Evolutionary conservation across 768 basidiomycete species (phyloP).

Genomic region (Nidularia pulvinata): DNA sequence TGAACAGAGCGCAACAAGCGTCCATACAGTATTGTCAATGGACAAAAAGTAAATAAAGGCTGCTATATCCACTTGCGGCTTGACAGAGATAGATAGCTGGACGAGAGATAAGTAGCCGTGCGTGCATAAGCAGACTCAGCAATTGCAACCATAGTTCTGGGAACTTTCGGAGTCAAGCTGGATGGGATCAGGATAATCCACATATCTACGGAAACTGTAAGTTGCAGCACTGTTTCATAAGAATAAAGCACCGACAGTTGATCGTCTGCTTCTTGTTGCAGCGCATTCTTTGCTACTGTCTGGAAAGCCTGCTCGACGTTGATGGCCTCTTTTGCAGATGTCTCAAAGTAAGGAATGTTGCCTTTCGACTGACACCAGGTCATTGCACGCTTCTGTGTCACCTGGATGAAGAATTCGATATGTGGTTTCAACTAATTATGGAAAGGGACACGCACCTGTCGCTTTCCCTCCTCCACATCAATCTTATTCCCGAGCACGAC

Average conservation of each 20-base stretch:
- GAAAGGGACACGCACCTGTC: slow-evolving; percentile 65
- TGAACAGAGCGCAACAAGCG: not conserved
- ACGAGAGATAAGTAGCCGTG: too few relatives aligned
- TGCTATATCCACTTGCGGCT: too few relatives aligned
- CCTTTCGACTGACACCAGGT: slow-evolving; percentile 99
- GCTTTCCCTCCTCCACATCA: slow-evolving; percentile 98
- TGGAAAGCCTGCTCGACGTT: slow-evolving; percentile 99
- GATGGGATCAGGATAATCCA: slow-evolving; percentile 99
- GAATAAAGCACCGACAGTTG: slow-evolving; percentile 67
- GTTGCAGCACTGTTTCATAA: not conserved
- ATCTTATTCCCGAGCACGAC: slow-evolving; percentile 99
- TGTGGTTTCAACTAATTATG: not conserved
- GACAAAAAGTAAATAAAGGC: too few relatives aligned
- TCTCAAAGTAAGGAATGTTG: slow-evolving; percentile 99
- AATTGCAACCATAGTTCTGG: slow-evolving; percentile 92
- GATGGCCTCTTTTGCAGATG: slow-evolving; percentile 99
- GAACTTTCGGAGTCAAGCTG: slow-evolving; percentile 92
- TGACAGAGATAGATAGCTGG: too few relatives aligned
- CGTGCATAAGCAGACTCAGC: slow-evolving; percentile 51
- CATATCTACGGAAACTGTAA: slow-evolving; percentile 60
- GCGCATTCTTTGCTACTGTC: slow-evolving; percentile 98
- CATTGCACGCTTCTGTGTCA: slow-evolving; percentile 99
- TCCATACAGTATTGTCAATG: too few relatives aligned
- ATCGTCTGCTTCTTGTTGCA: slow-evolving; percentile 96
- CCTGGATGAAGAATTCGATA: slow-evolving; percentile 42